A percentile compares a stretch with the other conserved stretches of the same genome.
Evolutionary conservation across 345 rosid genomes (phyloP).

Genomic region (Citrus glauca): DNA sequence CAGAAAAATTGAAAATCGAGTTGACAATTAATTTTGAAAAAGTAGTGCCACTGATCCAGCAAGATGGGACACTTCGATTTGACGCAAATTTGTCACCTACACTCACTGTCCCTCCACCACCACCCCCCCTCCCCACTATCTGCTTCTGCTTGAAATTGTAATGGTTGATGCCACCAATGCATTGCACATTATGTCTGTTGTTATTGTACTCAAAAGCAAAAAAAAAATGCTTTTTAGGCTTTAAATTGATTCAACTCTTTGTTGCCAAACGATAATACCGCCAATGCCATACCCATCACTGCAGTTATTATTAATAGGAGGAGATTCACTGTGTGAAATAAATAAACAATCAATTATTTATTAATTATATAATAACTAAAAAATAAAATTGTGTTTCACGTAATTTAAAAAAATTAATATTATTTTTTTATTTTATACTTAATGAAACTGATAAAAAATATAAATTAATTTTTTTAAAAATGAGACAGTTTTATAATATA

Average conservation of each 20-base stretch:
- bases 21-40: background rate
- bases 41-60: background rate
- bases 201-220: background rate
- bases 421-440: no score
- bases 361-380: no score
- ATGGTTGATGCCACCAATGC: background rate
- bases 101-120: background rate
- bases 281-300: background rate
- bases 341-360: no score
- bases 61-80: constrained; percentile 14
- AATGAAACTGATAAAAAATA: no score
- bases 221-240: background rate
- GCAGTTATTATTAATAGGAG: background rate
- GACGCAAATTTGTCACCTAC: constrained; percentile 13
- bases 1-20: background rate
- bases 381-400: no score
- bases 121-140: background rate
- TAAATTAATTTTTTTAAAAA: no score
- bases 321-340: background rate
- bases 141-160: background rate
- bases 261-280: background rate
- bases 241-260: background rate
- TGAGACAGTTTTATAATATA: no score
- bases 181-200: background rate
- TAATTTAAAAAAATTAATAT: no score